Conservation (phyloP, 257 asterid genomes). For the Scutellaria baicalensis region DNA sequence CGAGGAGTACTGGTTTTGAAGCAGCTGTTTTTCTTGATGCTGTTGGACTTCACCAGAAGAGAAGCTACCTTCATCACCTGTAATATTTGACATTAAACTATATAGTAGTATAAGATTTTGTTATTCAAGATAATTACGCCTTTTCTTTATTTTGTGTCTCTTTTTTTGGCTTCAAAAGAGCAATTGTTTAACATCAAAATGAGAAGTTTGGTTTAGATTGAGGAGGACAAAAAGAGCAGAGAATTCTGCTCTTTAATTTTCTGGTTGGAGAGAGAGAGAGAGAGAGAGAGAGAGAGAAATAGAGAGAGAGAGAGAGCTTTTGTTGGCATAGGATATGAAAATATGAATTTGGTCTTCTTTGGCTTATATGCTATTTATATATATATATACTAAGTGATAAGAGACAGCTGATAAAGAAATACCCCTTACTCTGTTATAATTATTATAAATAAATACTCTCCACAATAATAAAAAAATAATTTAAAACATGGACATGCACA, state of each 20-base stretch:
- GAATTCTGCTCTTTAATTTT: slow-evolving; percentile 39
- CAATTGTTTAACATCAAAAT: slow-evolving; percentile 12
- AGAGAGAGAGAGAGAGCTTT: slow-evolving; percentile 5
- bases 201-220: slow-evolving; percentile 12
- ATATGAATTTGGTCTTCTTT: slow-evolving; percentile 36
- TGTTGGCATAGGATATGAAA: slow-evolving; percentile 14
- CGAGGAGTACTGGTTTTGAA: background rate
- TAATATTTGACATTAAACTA: slow-evolving; percentile 32
- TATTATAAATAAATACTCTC: background rate
- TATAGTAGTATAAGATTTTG: background rate
- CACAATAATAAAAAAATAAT: background rate
- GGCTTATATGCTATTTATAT: slow-evolving; percentile 61
- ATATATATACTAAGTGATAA: slow-evolving; percentile 15
- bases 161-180: slow-evolving; percentile 2
- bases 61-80: slow-evolving; percentile 48
- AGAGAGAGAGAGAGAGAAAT: slow-evolving; percentile 6
- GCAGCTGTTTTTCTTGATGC: slow-evolving; percentile 12
- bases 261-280: slow-evolving; percentile 12
- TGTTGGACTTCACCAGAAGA: slow-evolving; percentile 52
- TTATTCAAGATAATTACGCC: background rate
- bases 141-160: background rate
- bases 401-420: slow-evolving; percentile 29
- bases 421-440: slow-evolving; percentile 1
- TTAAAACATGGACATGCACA: slow-evolving; percentile 2
- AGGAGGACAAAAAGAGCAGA: slow-evolving; percentile 41